Conservation (phyloP, 768 basidiomycete species). For the Boletus bicolor region DNA sequence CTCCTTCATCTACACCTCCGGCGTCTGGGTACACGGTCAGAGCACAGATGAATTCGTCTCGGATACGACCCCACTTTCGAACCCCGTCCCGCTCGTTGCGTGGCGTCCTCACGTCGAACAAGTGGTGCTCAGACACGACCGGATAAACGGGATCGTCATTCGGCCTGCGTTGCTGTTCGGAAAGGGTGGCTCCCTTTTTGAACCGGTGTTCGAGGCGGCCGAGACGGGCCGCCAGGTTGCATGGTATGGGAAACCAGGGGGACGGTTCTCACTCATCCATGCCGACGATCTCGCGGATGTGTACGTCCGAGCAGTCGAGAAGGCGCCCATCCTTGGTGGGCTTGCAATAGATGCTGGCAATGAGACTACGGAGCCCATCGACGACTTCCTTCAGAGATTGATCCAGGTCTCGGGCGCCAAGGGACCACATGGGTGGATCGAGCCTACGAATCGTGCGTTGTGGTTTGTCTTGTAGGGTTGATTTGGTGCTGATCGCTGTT, state of each 20-base stretch:
- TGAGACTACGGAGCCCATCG: conserved; percentile 26
- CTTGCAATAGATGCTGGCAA: conserved; percentile 33
- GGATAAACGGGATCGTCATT: conserved; percentile 35
- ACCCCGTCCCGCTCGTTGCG: conserved; percentile 10
- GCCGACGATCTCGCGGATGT: conserved; percentile 35
- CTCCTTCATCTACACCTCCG: conserved; percentile 33
- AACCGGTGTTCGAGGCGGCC: conserved; percentile 24
- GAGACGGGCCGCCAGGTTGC: conserved; percentile 16
- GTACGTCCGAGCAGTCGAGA: conserved; percentile 32
- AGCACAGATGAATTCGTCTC: conserved; percentile 12
- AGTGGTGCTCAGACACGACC: conserved; percentile 5
- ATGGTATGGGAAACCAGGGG: conserved; percentile 27
- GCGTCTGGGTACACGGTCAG: conserved; percentile 30
- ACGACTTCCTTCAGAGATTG: conserved; percentile 27
- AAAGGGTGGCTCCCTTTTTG: conserved; percentile 22
- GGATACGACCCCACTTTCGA: conserved; percentile 20
- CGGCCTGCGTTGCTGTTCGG: conserved; percentile 33
- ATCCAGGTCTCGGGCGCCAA: conserved; percentile 28
- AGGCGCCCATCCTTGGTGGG: conserved; percentile 28
- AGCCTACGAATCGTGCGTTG: conserved; percentile 25
- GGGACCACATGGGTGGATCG: conserved; percentile 19
- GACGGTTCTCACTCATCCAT: conserved; percentile 30
- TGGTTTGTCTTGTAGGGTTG: background rate
- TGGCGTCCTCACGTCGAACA: conserved; percentile 24
- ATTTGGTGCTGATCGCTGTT: background rate